phyloP scores from a whole-genome alignment of 2,329 filamentous ascomycete genomes.

The Claviceps humidiphila region DNA sequence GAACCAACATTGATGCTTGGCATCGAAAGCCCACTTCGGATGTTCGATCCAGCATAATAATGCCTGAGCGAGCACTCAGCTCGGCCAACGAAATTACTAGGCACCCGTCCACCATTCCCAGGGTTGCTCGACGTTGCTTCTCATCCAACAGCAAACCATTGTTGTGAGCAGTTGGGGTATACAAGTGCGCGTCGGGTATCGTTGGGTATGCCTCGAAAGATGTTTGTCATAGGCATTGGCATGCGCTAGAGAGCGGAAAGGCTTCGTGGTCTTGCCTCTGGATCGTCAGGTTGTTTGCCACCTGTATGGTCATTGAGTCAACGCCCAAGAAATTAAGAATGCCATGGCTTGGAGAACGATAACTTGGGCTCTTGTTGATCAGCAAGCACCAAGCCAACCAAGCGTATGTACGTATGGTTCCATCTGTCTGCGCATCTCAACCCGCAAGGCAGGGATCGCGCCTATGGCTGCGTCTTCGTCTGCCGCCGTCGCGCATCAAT shows the following conservation, averaged over 20 bases:
- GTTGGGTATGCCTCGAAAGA: slow-evolving; percentile 1
- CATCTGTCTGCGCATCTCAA: background rate
- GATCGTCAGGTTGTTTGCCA: background rate
- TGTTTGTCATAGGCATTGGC: background rate
- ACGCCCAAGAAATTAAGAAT: background rate
- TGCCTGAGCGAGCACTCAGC: background rate
- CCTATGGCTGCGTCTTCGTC: background rate
- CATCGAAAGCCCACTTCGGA: background rate
- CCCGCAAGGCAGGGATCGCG: background rate
- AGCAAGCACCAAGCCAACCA: background rate
- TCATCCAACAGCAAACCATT: background rate
- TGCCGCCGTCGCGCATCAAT: background rate
- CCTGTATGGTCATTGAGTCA: background rate
- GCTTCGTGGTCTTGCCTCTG: background rate
- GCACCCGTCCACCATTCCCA: background rate
- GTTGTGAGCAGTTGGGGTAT: background rate
- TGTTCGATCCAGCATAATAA: background rate
- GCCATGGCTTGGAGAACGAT: background rate
- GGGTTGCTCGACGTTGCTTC: background rate
- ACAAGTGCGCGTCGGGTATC: slow-evolving; percentile 4
- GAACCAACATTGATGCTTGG: background rate
- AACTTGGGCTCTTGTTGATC: background rate
- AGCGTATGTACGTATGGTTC: background rate
- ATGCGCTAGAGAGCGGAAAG: background rate
- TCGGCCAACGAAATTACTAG: background rate